Evolutionary conservation across 192 early-diverging fungal genomes (phyloP).

Genomic region (Coemansia sp.): DNA sequence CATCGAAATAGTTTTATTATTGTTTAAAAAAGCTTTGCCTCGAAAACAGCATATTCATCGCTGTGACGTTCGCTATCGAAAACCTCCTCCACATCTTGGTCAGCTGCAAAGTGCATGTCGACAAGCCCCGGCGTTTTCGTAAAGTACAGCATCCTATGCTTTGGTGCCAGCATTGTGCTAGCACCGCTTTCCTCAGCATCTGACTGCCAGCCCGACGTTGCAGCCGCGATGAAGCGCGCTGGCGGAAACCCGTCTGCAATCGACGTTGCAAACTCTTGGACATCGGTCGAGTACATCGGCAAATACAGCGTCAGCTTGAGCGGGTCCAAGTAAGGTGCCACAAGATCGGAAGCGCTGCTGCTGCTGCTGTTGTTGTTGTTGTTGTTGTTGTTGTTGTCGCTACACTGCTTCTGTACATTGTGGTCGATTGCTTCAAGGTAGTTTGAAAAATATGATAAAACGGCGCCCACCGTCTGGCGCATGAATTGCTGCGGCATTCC

Average conservation of each 20-base stretch:
- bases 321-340: slow-evolving; percentile 5
- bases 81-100: neutral
- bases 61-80: slow-evolving; percentile 7
- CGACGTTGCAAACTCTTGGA: slow-evolving; percentile 31
- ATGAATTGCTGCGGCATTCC: slow-evolving; percentile 36
- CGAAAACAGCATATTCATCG: slow-evolving; percentile 34
- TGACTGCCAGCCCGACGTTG: neutral
- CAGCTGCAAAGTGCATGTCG: slow-evolving; percentile 24
- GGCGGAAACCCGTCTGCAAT: slow-evolving; percentile 42
- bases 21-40: slow-evolving; percentile 14
- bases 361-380: neutral
- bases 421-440: slow-evolving; percentile 1
- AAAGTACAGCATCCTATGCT: slow-evolving; percentile 16
- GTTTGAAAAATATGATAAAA: slow-evolving; percentile 23
- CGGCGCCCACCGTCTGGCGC: slow-evolving; percentile 22
- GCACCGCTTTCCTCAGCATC: neutral
- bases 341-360: neutral
- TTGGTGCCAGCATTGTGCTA: neutral
- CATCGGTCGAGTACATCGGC: slow-evolving; percentile 47
- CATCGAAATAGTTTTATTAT: slow-evolving; percentile 13
- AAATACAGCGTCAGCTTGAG: slow-evolving; percentile 22
- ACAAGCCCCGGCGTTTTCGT: slow-evolving; percentile 37
- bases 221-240: slow-evolving; percentile 22
- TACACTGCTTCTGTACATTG: neutral
- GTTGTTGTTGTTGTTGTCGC: neutral